These are phyloP conservation scores for Eragrostis tef DNA, from an alignment of 202 grass and related monocot genomes.

Conservation along the genomic window DNA sequence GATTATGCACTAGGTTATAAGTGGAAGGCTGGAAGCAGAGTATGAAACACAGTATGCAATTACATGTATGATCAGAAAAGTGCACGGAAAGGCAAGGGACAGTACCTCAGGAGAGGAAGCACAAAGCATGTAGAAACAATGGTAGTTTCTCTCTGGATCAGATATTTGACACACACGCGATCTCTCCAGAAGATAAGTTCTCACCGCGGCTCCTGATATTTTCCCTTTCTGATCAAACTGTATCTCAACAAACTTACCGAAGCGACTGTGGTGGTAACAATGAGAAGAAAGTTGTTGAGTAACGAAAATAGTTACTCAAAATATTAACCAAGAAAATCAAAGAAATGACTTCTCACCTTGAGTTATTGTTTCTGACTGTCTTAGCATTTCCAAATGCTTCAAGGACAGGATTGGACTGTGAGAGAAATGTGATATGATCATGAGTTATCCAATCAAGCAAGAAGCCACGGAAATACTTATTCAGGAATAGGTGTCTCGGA, in stretches of 20 bases:
- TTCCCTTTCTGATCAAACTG: slow-evolving; percentile 85
- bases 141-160: slow-evolving; percentile 86
- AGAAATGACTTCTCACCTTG: slow-evolving; percentile 65
- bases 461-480: slow-evolving; percentile 34
- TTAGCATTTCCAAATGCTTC: slow-evolving; percentile 99
- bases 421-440: slow-evolving; percentile 32
- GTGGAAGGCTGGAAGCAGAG: not conserved
- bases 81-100: slow-evolving; percentile 31
- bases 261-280: slow-evolving; percentile 61
- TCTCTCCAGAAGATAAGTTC: slow-evolving; percentile 89
- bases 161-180: slow-evolving; percentile 93
- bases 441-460: slow-evolving; percentile 37
- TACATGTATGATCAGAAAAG: not conserved
- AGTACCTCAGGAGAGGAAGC: slow-evolving; percentile 75
- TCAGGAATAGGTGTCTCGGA: slow-evolving; percentile 22
- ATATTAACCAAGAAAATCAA: slow-evolving; percentile 35
- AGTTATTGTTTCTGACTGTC: slow-evolving; percentile 98
- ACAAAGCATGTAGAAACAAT: slow-evolving; percentile 97
- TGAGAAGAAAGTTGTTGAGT: slow-evolving; percentile 45
- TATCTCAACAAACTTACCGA: slow-evolving; percentile 93
- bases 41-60: not conserved
- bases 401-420: slow-evolving; percentile 97
- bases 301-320: slow-evolving; percentile 24
- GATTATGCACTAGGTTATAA: not conserved
- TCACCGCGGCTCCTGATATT: slow-evolving; percentile 85